Evolutionary conservation across 192 early-diverging fungal species (phyloP).

Genomic region (Umbelopsis sp.): DNA sequence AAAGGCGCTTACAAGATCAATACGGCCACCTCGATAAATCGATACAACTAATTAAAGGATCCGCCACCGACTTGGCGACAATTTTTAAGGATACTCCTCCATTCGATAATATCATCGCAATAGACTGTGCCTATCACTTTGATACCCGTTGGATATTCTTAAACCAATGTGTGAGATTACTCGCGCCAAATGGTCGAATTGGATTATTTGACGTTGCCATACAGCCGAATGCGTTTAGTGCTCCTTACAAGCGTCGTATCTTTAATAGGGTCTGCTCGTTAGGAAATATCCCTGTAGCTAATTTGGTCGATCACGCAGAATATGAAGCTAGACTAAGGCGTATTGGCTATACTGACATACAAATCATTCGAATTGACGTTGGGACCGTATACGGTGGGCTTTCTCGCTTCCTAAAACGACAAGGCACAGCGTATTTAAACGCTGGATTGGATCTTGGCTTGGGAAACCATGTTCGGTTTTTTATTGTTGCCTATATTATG

Average conservation of each 20-base stretch:
- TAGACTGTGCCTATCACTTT: slow-evolving; percentile 57
- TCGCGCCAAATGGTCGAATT: slow-evolving; percentile 26
- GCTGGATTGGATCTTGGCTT: slow-evolving; percentile 1
- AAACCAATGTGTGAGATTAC: slow-evolving; percentile 17
- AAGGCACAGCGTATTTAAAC: not conserved
- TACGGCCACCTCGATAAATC: not conserved
- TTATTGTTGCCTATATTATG: slow-evolving; percentile 6
- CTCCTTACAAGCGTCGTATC: slow-evolving; percentile 16
- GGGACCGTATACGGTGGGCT: slow-evolving; percentile 50
- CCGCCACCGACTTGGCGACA: slow-evolving; percentile 17
- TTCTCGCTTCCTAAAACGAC: slow-evolving; percentile 30
- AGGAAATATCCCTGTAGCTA: slow-evolving; percentile 40
- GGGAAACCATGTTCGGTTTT: slow-evolving; percentile 10
- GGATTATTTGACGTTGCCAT: slow-evolving; percentile 47
- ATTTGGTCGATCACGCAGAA: slow-evolving; percentile 41
- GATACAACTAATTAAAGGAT: slow-evolving; percentile 27
- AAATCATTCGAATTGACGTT: slow-evolving; percentile 35
- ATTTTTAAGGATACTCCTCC: not conserved
- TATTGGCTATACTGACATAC: slow-evolving; percentile 45
- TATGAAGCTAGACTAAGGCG: slow-evolving; percentile 42
- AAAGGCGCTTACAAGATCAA: not conserved
- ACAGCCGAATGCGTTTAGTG: slow-evolving; percentile 24
- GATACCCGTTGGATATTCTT: slow-evolving; percentile 47
- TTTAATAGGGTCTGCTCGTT: slow-evolving; percentile 32
- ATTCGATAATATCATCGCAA: slow-evolving; percentile 47